Conservation (phyloP, 352 stramenopile species). For the Pythium dissimile region DNA sequence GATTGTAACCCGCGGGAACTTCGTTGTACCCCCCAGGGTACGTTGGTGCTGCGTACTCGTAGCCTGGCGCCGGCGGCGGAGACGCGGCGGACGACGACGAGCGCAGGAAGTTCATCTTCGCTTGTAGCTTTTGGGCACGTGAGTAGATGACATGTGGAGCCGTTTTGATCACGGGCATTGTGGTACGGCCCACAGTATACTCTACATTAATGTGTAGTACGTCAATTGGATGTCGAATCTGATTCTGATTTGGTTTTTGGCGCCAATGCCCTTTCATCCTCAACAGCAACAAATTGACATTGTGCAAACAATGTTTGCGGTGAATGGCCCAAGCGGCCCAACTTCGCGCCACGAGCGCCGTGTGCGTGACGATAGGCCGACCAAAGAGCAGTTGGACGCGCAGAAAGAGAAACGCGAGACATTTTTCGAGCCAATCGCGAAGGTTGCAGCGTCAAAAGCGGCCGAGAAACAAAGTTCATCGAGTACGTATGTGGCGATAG, state of each 20-base stretch:
- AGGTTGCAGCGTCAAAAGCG: background rate
- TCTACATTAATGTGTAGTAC: constrained; percentile 5
- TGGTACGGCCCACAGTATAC: background rate
- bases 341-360: constrained; percentile 53
- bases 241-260: too few species aligned
- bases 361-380: constrained; percentile 28
- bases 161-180: background rate
- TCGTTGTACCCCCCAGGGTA: background rate
- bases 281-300: constrained; percentile 5
- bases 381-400: constrained; percentile 23
- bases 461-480: constrained; percentile 1
- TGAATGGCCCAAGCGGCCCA: constrained; percentile 72
- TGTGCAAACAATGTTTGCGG: constrained; percentile 58
- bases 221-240: too few species aligned
- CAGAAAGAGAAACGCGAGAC: constrained; percentile 29
- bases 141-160: constrained; percentile 18
- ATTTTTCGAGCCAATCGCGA: constrained; percentile 32
- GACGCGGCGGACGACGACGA: constrained; percentile 14
- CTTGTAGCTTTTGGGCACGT: background rate
- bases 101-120: constrained; percentile 25
- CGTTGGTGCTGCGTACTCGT: background rate
- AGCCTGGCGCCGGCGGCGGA: background rate
- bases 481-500: too few species aligned
- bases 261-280: constrained; percentile 10
- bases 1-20: background rate